phyloP scores from a whole-genome alignment of 192 early-diverging fungal genomes.

The Backusella luteola region DNA sequence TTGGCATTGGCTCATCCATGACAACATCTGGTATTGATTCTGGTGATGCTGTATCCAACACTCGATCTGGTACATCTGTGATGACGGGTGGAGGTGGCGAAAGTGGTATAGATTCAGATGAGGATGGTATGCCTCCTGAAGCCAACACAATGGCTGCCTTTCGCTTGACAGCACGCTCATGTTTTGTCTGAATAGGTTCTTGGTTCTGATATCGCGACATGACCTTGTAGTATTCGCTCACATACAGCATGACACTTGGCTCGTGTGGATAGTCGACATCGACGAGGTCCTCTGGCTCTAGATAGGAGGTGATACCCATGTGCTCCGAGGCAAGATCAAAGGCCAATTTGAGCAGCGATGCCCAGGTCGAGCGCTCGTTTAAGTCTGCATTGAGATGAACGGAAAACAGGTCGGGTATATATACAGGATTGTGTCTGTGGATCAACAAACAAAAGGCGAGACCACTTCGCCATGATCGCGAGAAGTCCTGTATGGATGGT shows the following conservation, averaged over 20 bases:
- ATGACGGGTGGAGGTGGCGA: background rate
- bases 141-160: conserved; percentile 29
- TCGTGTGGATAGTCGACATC: conserved; percentile 54
- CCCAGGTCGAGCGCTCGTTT: conserved; percentile 38
- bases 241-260: conserved; percentile 53
- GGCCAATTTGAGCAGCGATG: conserved; percentile 26
- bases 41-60: background rate
- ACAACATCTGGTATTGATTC: background rate
- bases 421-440: conserved; percentile 41
- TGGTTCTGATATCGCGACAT: conserved; percentile 44
- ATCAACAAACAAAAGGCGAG: conserved; percentile 51
- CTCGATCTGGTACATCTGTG: conserved; percentile 1
- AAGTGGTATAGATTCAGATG: background rate
- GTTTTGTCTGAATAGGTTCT: conserved; percentile 13
- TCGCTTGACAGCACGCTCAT: conserved; percentile 22
- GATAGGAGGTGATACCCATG: conserved; percentile 39
- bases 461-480: conserved; percentile 48
- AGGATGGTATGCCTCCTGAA: conserved; percentile 26
- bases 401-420: conserved; percentile 44
- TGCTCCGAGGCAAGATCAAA: conserved; percentile 44
- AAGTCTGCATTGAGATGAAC: conserved; percentile 35
- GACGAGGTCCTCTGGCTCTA: conserved; percentile 47
- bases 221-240: conserved; percentile 49
- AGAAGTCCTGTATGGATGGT: conserved; percentile 50
- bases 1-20: background rate